Conservation (phyloP, 2,329 filamentous ascomycete genomes). For the Teratosphaeria nubilosa region DNA sequence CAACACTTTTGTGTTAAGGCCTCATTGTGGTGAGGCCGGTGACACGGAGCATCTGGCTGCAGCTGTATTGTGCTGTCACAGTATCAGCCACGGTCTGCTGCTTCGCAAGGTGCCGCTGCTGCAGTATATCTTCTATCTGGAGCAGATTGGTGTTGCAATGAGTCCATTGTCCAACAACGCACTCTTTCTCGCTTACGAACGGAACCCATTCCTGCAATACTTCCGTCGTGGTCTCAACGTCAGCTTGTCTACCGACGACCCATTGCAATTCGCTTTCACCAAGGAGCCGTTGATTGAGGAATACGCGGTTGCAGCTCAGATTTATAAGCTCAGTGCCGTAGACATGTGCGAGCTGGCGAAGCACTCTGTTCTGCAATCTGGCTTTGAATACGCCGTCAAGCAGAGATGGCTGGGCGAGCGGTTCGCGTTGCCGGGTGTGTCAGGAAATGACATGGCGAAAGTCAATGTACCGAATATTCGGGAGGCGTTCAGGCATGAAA, state of each 20-base stretch:
- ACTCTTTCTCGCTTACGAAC: slow-evolving; percentile 88
- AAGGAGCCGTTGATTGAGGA: slow-evolving; percentile 98
- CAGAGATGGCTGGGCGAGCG: slow-evolving; percentile 79
- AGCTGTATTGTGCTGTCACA: slow-evolving; percentile 84
- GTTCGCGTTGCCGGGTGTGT: slow-evolving; percentile 66
- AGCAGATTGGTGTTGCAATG: slow-evolving; percentile 98
- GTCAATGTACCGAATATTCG: slow-evolving; percentile 92
- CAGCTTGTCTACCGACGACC: slow-evolving; percentile 91
- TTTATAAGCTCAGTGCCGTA: slow-evolving; percentile 92
- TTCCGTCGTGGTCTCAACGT: slow-evolving; percentile 93
- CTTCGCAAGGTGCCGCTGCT: slow-evolving; percentile 88
- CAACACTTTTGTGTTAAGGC: slow-evolving; percentile 87
- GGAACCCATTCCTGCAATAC: slow-evolving; percentile 92
- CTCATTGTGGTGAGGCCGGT: slow-evolving; percentile 92
- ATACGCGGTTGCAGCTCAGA: slow-evolving; percentile 94
- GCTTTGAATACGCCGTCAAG: slow-evolving; percentile 83
- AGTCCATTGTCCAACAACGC: slow-evolving; percentile 98
- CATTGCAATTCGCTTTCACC: slow-evolving; percentile 94
- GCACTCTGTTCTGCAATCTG: slow-evolving; percentile 89
- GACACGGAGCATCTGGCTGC: slow-evolving; percentile 94
- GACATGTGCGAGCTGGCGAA: slow-evolving; percentile 99
- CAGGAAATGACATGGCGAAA: slow-evolving; percentile 87
- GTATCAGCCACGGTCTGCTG: slow-evolving; percentile 88
- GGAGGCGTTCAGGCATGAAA: slow-evolving; percentile 82
- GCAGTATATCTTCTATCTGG: slow-evolving; percentile 95